Percentiles rank a stretch among this genome's conserved stretches.
Conservation (phyloP, 176 grass and related monocot species). For the Eleusine coracana region DNA sequence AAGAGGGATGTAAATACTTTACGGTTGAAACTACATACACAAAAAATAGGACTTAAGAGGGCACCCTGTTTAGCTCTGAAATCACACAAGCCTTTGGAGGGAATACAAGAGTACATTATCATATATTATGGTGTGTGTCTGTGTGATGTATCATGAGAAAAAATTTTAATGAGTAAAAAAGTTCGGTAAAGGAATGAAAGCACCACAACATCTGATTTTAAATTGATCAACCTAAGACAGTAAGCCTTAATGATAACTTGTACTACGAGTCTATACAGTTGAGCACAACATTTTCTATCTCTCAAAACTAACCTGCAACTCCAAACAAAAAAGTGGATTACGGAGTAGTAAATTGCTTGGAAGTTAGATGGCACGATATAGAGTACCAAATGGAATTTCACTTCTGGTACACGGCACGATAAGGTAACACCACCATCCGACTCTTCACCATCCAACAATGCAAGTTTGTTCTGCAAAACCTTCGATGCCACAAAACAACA, state of each 20-base stretch:
- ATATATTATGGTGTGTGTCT: not conserved
- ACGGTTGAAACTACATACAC: conserved; percentile 24
- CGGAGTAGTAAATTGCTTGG: conserved; percentile 17
- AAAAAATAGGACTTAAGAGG: conserved; percentile 7
- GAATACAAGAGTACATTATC: conserved; percentile 11
- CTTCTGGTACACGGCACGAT: conserved; percentile 40
- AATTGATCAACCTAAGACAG: not conserved
- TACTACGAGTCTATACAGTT: not conserved
- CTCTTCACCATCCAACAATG: conserved; percentile 39
- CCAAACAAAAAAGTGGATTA: conserved; percentile 15
- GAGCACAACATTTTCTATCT: conserved; percentile 22
- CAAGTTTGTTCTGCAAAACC: conserved; percentile 47
- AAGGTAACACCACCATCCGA: conserved; percentile 41
- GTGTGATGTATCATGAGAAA: not conserved
- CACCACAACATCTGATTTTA: conserved; percentile 28
- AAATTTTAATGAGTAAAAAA: not conserved
- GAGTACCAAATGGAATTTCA: conserved; percentile 66
- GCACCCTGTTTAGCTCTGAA: conserved; percentile 15
- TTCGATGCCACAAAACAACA: conserved; percentile 31
- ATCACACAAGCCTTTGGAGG: not conserved
- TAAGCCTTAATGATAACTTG: not conserved
- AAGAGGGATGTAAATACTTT: not conserved
- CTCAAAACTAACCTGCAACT: conserved; percentile 33
- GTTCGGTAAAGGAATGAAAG: not conserved
- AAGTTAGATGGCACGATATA: conserved; percentile 32